Evolutionary conservation across 2,329 filamentous ascomycete genomes (phyloP).

Genomic region (Exophiala lecanii-corni): DNA sequence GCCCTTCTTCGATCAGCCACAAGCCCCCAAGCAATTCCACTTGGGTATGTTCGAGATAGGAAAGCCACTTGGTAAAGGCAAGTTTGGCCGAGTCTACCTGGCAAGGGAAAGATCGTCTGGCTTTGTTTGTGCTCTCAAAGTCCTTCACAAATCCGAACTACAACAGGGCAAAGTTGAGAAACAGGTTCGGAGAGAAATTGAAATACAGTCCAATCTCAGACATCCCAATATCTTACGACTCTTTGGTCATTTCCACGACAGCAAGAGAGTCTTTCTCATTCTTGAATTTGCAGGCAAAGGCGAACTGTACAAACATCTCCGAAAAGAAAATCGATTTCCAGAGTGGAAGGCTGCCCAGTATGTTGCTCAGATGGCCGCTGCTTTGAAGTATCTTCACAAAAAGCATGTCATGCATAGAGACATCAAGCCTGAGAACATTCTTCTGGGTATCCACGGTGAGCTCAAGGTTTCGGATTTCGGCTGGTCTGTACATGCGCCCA

Average conservation of each 20-base stretch:
- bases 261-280: constrained; percentile 80
- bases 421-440: constrained; percentile 96
- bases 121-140: constrained; percentile 83
- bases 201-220: constrained; percentile 81
- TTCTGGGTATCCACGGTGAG: constrained; percentile 93
- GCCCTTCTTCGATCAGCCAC: constrained; percentile 54
- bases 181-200: constrained; percentile 81
- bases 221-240: constrained; percentile 81
- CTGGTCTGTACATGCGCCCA: constrained; percentile 96
- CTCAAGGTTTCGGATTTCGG: constrained; percentile 99
- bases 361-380: constrained; percentile 85
- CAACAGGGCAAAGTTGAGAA: constrained; percentile 78
- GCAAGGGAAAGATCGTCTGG: constrained; percentile 72
- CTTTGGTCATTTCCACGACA: constrained; percentile 85
- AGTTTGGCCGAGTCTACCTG: constrained; percentile 82
- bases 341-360: constrained; percentile 86
- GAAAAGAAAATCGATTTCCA: constrained; percentile 72
- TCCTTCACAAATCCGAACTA: constrained; percentile 78
- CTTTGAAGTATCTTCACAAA: constrained; percentile 83
- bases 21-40: constrained; percentile 60
- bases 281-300: constrained; percentile 82
- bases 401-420: constrained; percentile 97
- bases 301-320: constrained; percentile 81
- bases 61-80: constrained; percentile 78
- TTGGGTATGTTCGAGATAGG: constrained; percentile 94